Conservation (phyloP, 2,329 filamentous ascomycete genomes). For the Apiospora marii region DNA sequence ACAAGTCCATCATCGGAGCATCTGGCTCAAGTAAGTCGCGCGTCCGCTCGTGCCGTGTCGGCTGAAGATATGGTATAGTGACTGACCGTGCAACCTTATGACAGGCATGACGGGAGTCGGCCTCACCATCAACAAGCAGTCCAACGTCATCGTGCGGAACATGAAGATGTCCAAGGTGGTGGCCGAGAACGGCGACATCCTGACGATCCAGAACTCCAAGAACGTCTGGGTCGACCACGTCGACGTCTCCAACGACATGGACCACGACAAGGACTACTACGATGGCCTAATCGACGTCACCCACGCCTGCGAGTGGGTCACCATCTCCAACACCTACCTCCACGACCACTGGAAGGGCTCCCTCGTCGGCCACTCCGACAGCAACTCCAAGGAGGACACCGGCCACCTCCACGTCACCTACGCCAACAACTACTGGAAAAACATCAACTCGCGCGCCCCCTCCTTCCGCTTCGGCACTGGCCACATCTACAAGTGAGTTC, state of each 20-base stretch:
- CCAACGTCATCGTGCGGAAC: constrained; percentile 71
- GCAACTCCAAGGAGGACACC: constrained; percentile 64
- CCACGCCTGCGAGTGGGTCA: constrained; percentile 69
- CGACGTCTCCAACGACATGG: constrained; percentile 66
- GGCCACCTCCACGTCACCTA: constrained; percentile 71
- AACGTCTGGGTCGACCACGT: constrained; percentile 75
- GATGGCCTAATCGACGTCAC: constrained; percentile 72
- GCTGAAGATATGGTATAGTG: background rate
- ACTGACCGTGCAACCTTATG: background rate
- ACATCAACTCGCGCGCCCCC: constrained; percentile 70
- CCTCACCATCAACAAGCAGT: constrained; percentile 58
- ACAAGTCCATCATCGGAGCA: constrained; percentile 60
- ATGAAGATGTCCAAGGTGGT: constrained; percentile 64
- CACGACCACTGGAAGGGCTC: constrained; percentile 56
- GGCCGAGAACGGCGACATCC: constrained; percentile 64
- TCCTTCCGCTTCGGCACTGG: constrained; percentile 72
- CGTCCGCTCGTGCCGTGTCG: background rate
- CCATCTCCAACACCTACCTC: constrained; percentile 51
- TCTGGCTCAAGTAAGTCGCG: constrained; percentile 43
- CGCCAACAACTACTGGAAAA: constrained; percentile 70
- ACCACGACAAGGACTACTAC: constrained; percentile 73
- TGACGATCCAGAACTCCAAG: constrained; percentile 63
- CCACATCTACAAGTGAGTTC: constrained; percentile 57
- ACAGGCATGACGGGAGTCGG: constrained; percentile 54
- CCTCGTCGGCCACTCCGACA: constrained; percentile 65